These are phyloP conservation scores for Spiraea crenata DNA, from an alignment of 331 rosid species.

Conservation along the genomic window DNA sequence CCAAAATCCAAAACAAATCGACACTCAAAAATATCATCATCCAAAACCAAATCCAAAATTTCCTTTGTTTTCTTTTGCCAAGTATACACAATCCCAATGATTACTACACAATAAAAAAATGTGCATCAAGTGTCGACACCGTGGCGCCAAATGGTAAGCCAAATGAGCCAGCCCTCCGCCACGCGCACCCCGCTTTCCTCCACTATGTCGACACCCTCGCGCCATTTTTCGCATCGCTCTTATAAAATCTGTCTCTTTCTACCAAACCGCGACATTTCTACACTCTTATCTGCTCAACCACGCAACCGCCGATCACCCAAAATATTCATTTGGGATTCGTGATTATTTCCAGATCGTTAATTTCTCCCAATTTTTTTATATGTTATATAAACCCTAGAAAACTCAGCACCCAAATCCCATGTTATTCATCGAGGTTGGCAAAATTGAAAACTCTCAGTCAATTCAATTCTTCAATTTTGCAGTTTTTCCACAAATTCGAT, in stretches of 20 bases:
- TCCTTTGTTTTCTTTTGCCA: too few relatives aligned
- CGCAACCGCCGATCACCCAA: background rate
- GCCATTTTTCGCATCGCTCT: background rate
- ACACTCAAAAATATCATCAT: too few relatives aligned
- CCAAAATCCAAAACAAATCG: too few relatives aligned
- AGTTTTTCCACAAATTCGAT: background rate
- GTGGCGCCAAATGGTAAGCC: slow-evolving; percentile 22
- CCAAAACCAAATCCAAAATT: too few relatives aligned
- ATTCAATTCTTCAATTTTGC: too few relatives aligned
- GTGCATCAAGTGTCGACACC: slow-evolving; percentile 64
- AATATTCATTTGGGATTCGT: slow-evolving; percentile 5
- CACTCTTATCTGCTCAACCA: background rate
- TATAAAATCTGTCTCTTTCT: background rate
- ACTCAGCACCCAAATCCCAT: slow-evolving; percentile 29
- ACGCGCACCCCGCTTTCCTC: slow-evolving; percentile 4
- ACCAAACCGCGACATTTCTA: too few relatives aligned
- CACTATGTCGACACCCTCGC: slow-evolving; percentile 63
- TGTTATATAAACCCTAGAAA: background rate
- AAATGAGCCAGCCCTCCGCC: slow-evolving; percentile 14
- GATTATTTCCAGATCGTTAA: background rate
- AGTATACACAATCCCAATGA: too few relatives aligned
- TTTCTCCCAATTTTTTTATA: background rate
- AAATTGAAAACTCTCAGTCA: too few relatives aligned
- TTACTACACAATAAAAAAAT: background rate
- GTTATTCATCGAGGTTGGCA: slow-evolving; percentile 57